Conservation (phyloP, 306 rosid species). For the Ceratonia siliqua region DNA sequence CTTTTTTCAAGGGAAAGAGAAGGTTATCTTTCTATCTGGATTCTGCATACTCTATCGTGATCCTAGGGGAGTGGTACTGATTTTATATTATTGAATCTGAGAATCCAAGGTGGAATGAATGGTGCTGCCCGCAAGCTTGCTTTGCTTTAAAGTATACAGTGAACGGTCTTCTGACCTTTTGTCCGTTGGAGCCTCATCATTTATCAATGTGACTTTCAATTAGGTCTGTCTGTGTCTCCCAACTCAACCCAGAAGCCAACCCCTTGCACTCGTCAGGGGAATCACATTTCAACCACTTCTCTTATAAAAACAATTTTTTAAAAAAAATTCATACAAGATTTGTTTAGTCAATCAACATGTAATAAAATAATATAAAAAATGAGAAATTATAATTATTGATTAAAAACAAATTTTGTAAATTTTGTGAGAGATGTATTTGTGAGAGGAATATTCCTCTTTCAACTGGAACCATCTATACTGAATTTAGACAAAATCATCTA, state of each 20-base stretch:
- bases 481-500: background rate
- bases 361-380: too few species aligned
- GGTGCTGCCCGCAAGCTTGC: conserved; percentile 9
- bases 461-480: too few species aligned
- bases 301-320: too few species aligned
- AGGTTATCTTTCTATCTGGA: conserved; percentile 11
- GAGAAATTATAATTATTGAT: too few species aligned
- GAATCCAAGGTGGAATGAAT: conserved; percentile 33
- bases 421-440: too few species aligned
- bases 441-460: too few species aligned
- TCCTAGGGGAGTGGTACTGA: conserved; percentile 1
- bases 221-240: background rate
- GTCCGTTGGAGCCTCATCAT: conserved; percentile 2
- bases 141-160: conserved; percentile 12
- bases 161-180: conserved; percentile 18
- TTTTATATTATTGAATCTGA: conserved; percentile 5
- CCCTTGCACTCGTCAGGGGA: background rate
- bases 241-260: background rate
- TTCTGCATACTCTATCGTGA: background rate
- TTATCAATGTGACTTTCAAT: background rate
- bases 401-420: too few species aligned
- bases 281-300: too few species aligned
- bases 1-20: background rate
- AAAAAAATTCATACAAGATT: too few species aligned
- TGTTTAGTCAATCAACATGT: too few species aligned